phyloP scores from a whole-genome alignment of 2,329 filamentous ascomycete genomes.

The Pleomassaria siparia region DNA sequence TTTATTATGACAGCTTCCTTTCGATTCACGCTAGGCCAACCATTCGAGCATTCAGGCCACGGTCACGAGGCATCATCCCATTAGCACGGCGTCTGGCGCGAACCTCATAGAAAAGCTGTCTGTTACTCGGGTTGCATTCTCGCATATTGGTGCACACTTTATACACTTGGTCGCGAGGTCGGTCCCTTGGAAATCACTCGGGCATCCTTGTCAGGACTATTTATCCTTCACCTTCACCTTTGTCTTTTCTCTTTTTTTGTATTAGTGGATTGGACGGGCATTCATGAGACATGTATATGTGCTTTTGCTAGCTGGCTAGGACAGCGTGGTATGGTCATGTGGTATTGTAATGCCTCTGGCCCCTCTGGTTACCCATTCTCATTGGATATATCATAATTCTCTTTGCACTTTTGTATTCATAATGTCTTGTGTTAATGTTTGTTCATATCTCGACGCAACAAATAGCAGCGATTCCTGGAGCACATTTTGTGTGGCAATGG shows the following conservation, averaged over 20 bases:
- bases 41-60: slow-evolving; percentile 4
- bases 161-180: slow-evolving; percentile 18
- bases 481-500: too few relatives aligned
- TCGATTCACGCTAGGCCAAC: background rate
- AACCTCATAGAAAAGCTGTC: slow-evolving; percentile 10
- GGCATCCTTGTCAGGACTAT: slow-evolving; percentile 1
- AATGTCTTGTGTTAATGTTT: background rate
- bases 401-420: background rate
- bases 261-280: background rate
- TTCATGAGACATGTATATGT: background rate
- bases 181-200: slow-evolving; percentile 8
- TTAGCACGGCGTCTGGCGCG: slow-evolving; percentile 38
- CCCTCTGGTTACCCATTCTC: background rate
- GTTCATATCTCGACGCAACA: background rate
- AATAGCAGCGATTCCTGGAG: too few relatives aligned
- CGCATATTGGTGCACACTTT: slow-evolving; percentile 16
- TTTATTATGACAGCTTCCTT: slow-evolving; percentile 1
- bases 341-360: background rate
- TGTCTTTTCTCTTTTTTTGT: slow-evolving; percentile 2
- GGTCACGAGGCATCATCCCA: slow-evolving; percentile 9
- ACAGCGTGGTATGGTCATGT: background rate
- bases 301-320: background rate
- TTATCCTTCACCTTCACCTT: too few relatives aligned
- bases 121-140: slow-evolving; percentile 8
- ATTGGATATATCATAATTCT: background rate